Conservation (phyloP, 371 early-diverging fungal species). For the Umbelopsis sp. region DNA sequence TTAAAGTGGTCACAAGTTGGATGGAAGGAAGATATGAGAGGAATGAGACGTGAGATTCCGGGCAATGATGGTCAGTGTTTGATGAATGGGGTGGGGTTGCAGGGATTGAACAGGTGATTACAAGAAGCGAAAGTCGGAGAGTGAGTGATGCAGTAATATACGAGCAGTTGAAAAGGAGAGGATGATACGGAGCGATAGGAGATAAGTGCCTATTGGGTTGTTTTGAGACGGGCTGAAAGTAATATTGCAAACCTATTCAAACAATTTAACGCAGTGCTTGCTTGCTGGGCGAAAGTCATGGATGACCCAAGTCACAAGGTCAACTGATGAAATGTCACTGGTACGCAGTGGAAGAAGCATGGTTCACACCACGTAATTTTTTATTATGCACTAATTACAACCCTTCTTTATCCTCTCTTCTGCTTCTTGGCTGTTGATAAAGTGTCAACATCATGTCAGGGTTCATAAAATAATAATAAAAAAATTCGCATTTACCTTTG, state of each 20-base stretch:
- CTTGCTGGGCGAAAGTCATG: background rate
- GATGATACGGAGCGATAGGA: background rate
- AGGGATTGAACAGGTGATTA: background rate
- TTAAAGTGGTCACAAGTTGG: constrained; percentile 4
- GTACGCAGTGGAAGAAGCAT: background rate
- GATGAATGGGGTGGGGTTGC: background rate
- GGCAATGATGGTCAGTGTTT: background rate
- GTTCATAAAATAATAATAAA: background rate
- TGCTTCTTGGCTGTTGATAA: background rate
- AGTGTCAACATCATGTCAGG: background rate
- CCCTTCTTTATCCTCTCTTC: background rate
- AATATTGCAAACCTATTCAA: background rate
- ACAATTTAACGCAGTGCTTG: background rate
- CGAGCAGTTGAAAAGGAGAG: constrained; percentile 8
- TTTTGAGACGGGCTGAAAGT: no score
- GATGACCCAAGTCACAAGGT: constrained; percentile 7
- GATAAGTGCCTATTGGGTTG: background rate
- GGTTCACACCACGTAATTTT: no score
- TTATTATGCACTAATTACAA: constrained; percentile 1
- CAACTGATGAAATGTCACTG: constrained; percentile 13
- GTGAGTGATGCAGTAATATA: background rate
- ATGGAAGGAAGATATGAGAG: background rate
- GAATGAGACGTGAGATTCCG: background rate
- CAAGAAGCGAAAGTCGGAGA: background rate
- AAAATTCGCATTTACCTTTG: background rate